Base-by-base conservation (phyloP, 257 asterid species). In the Voacanga thouarsii region DNA sequence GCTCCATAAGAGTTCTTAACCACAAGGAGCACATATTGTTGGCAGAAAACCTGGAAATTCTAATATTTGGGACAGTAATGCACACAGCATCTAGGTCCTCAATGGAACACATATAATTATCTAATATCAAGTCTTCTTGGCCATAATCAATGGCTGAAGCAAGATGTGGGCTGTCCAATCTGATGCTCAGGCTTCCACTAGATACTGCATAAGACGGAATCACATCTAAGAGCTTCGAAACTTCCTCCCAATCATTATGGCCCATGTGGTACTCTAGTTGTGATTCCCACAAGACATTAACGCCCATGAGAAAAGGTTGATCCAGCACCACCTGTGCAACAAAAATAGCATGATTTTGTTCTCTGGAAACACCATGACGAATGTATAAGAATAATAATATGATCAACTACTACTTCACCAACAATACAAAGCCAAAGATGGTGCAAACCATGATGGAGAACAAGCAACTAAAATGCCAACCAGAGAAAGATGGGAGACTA, bases 241-340 rank as follows among this genome's bases (percentile, higher is more conserved):
- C 93, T 86, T 92, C 97, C 71, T 83, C 78, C 97, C 95, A 93
- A 82, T 92, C 96, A 86, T 91, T 90, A 89, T 93, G 99, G 88
- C 91, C 90, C 83, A 86, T 88, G 85, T 90, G 86, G 83, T 91
- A 93, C 86, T 96, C 98, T 77, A 96, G 92, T 83, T 93, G 97
- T 75, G 99, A 96, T 87, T 96, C 99, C 99, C 99, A 96, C 88
- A 85, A 89, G 60, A 93, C 85, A 82, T 96, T 84, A 69, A 93
- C 97, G 76, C 99, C 99, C 97, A 93, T 88, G 78, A 91, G 91
- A 63, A 90, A 94, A 70, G 96, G 97, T 83, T 93, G 97, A 84
- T 89, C 99, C 86, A 96, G 91, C 80, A 93, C 89, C 82, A 96
- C 87, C 98, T 96, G 96, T 88, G 69, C 79, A 77, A 76, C 33